Evolutionary conservation across 2,329 filamentous ascomycete genomes (phyloP), one percentile per base, ranked within the genome.

Genomic region (Penicillium sp.): DNA sequence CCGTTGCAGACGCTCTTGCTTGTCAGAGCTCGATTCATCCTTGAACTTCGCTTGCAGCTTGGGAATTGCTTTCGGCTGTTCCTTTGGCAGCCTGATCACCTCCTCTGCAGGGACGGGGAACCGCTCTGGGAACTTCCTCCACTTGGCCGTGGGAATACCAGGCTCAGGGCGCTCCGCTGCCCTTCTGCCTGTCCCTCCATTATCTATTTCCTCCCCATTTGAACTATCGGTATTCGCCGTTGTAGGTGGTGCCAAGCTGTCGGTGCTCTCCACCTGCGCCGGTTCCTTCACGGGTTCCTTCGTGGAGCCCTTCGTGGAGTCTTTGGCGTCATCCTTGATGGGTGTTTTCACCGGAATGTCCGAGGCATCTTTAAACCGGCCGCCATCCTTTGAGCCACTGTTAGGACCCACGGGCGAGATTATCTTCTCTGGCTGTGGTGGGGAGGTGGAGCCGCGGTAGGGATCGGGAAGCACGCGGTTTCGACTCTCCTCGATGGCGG

Each of bases 31-130:
- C 0, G 80, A 75, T 67, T 95, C 89, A 29, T 73, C 65, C 40
- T 75, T 65, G 63, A 95, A 94, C 2, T 73, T 69, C 64, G 82
- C 77, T 67, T 97, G 93, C 43, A 97, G 83, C 59, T 76, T 80
- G 2, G 88, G 88, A 15, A 96, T 84, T 2, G 76, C 59, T 61
- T 81, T 83, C 3, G 88, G 77, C 24, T 77, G 76, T 37, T 82
- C 87, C 1, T 81, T 84, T 2, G 93, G 93, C 28, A 97, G 75
- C 39, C 75, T 75, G 51, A 90, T 89, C 48, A 95, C 74, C 17
- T 85, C 83, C 51, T 82, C 79, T 3, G 77, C 69, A 7, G 82
- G 74, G 2, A 97, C 71, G 0, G 93, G 90, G 69, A 87, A 97
- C 63, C 85, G 77, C 65, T 95, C 88, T 3, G 76, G 72, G 54